These are phyloP conservation scores for Backusella parvicylindrica DNA, from an alignment of 192 early-diverging fungal genomes.

Conservation along the genomic window DNA sequence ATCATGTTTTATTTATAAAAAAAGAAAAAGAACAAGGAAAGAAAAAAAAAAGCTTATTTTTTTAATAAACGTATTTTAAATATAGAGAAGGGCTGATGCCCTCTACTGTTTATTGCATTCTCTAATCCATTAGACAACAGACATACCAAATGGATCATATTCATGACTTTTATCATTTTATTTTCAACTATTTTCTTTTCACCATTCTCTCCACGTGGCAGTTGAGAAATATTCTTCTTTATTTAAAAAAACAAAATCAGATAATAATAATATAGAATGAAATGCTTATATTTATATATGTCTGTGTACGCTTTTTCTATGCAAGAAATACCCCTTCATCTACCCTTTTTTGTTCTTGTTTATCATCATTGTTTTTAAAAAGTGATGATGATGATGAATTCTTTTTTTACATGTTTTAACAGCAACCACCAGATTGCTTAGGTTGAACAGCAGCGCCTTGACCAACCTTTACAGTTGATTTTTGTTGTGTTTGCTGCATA, in stretches of 20 bases:
- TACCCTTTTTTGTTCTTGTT: background rate
- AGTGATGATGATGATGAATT: background rate
- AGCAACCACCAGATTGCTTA: slow-evolving; percentile 9
- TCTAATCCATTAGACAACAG: background rate
- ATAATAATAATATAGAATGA: background rate
- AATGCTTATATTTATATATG: background rate
- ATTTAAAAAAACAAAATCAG: background rate
- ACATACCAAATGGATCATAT: background rate
- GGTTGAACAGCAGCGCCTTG: background rate
- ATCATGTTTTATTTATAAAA: background rate
- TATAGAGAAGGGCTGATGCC: background rate
- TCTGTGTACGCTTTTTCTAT: background rate
- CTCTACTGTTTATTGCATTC: background rate
- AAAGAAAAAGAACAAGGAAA: background rate
- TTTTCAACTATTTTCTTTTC: background rate
- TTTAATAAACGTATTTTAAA: background rate
- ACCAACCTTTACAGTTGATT: slow-evolving; percentile 11
- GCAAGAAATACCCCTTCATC: background rate
- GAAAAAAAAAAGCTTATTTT: background rate
- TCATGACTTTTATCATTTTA: background rate
- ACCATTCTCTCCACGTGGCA: background rate
- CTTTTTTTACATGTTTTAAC: slow-evolving; percentile 30
- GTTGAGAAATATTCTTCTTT: background rate
- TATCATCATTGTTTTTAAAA: background rate
- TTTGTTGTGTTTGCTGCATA: slow-evolving; percentile 27